A percentile compares a stretch with the other conserved stretches of the same genome.
Conservation (phyloP, 2,329 filamentous ascomycete genomes). For the Hymenoscyphus repandus region DNA sequence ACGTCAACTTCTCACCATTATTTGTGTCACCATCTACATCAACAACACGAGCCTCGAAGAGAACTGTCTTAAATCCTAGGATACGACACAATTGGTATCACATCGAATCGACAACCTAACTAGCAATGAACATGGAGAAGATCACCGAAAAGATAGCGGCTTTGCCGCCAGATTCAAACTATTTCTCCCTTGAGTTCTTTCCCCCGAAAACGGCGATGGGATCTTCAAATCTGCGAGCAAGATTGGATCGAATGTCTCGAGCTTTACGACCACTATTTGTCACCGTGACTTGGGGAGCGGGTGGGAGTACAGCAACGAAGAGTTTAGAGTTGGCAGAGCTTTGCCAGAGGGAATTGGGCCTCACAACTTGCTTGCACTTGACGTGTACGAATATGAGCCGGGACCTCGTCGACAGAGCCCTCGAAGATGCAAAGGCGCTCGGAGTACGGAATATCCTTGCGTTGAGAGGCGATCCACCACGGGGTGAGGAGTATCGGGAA, state of each 20-base stretch:
- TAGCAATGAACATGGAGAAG: constrained; percentile 51
- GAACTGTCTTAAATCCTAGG: not conserved
- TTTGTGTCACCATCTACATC: no score
- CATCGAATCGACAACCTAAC: not conserved
- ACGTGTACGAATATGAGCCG: constrained; percentile 98
- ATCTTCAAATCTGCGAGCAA: constrained; percentile 86
- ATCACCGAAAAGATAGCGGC: constrained; percentile 95
- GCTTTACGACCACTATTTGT: constrained; percentile 90
- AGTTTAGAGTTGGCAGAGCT: constrained; percentile 92
- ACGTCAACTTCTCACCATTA: no score
- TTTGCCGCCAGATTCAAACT: constrained; percentile 72
- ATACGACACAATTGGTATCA: not conserved
- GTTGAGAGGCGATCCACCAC: constrained; percentile 82
- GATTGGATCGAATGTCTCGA: constrained; percentile 90
- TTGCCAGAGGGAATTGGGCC: constrained; percentile 83
- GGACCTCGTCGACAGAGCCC: constrained; percentile 75
- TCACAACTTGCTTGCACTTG: constrained; percentile 92
- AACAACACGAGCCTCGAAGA: no score
- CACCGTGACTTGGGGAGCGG: constrained; percentile 96
- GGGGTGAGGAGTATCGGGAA: constrained; percentile 80
- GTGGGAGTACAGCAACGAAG: constrained; percentile 84
- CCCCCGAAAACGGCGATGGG: constrained; percentile 96
- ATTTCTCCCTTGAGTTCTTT: constrained; percentile 99
- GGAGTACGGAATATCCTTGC: constrained; percentile 94
- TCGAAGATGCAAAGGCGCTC: constrained; percentile 84